Evolutionary conservation across 371 early-diverging fungal genomes (phyloP).

Genomic region (Circinella minor): DNA sequence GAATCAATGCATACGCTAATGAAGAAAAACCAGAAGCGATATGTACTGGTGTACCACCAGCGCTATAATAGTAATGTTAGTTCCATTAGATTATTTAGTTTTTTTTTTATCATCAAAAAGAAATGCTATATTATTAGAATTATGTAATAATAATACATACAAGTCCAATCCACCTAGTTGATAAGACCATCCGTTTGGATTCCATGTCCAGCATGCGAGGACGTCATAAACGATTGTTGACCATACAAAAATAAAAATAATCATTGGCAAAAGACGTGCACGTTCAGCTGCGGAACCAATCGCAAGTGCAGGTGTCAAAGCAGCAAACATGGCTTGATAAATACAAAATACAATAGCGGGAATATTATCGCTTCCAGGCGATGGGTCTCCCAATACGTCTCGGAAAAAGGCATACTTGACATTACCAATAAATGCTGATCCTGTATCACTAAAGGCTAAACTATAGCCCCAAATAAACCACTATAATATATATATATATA

Average conservation of each 20-base stretch:
- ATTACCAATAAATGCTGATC: constrained; percentile 80
- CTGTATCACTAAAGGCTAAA: constrained; percentile 78
- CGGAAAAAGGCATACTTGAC: constrained; percentile 74
- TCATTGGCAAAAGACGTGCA: constrained; percentile 81
- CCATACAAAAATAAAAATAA: constrained; percentile 93
- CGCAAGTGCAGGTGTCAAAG: constrained; percentile 88
- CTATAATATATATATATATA: constrained; percentile 40
- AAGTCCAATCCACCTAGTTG: constrained; percentile 80
- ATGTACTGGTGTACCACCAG: constrained; percentile 94
- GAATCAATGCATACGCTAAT: constrained; percentile 81
- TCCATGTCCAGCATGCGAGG: constrained; percentile 94
- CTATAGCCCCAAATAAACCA: constrained; percentile 91
- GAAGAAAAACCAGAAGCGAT: constrained; percentile 89
- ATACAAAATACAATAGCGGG: constrained; percentile 71
- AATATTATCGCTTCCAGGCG: constrained; percentile 59
- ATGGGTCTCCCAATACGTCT: constrained; percentile 59
- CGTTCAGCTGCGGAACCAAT: constrained; percentile 92
- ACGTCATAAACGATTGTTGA: constrained; percentile 87
- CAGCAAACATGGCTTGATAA: constrained; percentile 82
- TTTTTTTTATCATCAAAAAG: no score
- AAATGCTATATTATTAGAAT: no score
- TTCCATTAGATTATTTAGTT: no score
- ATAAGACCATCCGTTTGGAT: constrained; percentile 80
- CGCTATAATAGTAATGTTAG: constrained; percentile 25
- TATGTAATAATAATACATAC: no score